A percentile compares a stretch with the other conserved stretches of the same genome.
phyloP scores from a whole-genome alignment of 257 asterid genomes.

The Capsicum baccatum region DNA sequence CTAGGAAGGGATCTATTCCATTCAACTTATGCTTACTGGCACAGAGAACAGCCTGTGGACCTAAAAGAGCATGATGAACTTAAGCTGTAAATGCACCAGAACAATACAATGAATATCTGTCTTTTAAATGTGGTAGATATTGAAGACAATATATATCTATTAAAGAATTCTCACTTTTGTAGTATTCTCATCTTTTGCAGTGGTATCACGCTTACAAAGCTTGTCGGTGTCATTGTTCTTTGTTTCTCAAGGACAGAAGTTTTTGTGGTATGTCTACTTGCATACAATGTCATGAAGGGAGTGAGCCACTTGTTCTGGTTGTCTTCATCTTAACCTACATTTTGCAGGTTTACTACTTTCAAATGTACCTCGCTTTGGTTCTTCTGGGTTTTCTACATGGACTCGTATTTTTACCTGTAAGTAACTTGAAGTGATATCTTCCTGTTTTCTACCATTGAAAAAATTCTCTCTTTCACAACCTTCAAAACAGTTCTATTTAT shows the following conservation, averaged over 20 bases:
- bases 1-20: not conserved
- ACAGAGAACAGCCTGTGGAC: not conserved
- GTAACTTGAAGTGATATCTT: slow-evolving; percentile 33
- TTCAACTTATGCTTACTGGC: not conserved
- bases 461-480: not conserved
- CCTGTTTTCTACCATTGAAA: not conserved
- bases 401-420: slow-evolving; percentile 85
- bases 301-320: not conserved
- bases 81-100: not conserved
- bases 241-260: slow-evolving; percentile 92
- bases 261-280: slow-evolving; percentile 68
- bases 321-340: slow-evolving; percentile 5
- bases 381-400: slow-evolving; percentile 94
- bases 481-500: not conserved
- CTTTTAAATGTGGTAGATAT: slow-evolving; percentile 12
- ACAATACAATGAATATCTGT: not conserved
- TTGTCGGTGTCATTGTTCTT: slow-evolving; percentile 94
- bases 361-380: slow-evolving; percentile 93
- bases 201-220: slow-evolving; percentile 97
- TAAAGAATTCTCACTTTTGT: not conserved
- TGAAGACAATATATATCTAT: slow-evolving; percentile 13
- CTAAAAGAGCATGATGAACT: not conserved
- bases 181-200: slow-evolving; percentile 47
- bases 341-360: slow-evolving; percentile 89
- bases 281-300: slow-evolving; percentile 12